Evolutionary conservation across 2,329 filamentous ascomycete species (phyloP), one percentile per base, ranked within the genome.

Genomic region (Curvularia eragrostidis): DNA sequence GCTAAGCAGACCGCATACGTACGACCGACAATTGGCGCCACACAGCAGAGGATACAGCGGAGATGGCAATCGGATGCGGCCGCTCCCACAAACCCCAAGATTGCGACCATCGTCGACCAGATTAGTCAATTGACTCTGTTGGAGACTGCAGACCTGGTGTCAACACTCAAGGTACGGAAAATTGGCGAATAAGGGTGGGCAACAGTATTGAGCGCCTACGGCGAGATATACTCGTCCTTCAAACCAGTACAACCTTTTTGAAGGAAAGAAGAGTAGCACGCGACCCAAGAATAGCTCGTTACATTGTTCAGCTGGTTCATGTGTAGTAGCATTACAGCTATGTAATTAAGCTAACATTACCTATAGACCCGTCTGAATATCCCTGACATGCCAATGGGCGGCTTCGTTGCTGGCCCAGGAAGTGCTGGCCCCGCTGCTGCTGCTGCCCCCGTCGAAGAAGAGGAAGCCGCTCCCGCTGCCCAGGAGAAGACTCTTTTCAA

Each of bases 401-500:
- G 91, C 62, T 97, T 97, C 78, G 89, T 90, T 63, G 88, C 86
- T 54, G 82, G 86, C 46, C 82, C 88, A 28, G 58, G 48, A 36
- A 85, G 83, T 47, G 82, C 81, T 28, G 84, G 85, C 36, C 82
- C 83, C 48, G 82, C 83, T 9, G 82, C 87, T 5, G 84, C 87
- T 12, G 85, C 89, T 19, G 86, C 90, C 15, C 85, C 82, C 21
- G 85, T 75, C 48, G 86, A 93, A 77, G 93, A 95, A 75, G 91
- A 90, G 66, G 92, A 97, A 75, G 93, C 95, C 59, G 91, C 91
- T 1, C 93, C 94, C 34, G 91, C 92, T 2, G 90, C 89, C 38
- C 89, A 93, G 68, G 92, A 95, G 79, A 97, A 98, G 87, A 98
- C 94, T 3, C 86, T 99, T 62, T 99, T 99, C 86, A 97, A 90